Percentiles rank a stretch among this genome's conserved stretches.
Evolutionary conservation across 176 grass and related monocot species (phyloP).

Genomic region (Ensete glaucum): DNA sequence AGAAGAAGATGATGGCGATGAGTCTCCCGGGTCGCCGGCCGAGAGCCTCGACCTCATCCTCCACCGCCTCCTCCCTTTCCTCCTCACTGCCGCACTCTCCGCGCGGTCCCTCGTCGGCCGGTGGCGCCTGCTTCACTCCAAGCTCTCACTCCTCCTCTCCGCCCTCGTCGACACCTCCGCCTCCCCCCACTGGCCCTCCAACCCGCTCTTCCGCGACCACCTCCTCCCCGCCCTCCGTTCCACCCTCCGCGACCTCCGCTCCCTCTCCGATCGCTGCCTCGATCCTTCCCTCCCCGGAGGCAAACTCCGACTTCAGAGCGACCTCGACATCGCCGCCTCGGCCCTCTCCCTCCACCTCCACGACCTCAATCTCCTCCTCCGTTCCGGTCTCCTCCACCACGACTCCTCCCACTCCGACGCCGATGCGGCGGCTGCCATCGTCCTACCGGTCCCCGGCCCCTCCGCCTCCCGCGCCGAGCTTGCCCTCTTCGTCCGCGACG

Average conservation of each 20-base stretch:
- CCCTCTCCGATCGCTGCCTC: conserved; percentile 46
- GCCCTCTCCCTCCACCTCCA: conserved; percentile 29
- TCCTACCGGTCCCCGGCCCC: conserved; percentile 47
- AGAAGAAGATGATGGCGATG: neutral
- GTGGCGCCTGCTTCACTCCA: conserved; percentile 53
- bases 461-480: conserved; percentile 43
- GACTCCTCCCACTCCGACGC: conserved; percentile 25
- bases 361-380: conserved; percentile 17
- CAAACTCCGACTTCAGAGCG: conserved; percentile 62
- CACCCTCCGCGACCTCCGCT: conserved; percentile 42
- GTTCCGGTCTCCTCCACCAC: conserved; percentile 29
- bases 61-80: conserved; percentile 43
- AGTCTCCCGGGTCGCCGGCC: neutral
- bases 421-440: conserved; percentile 40
- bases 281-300: conserved; percentile 59
- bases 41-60: conserved; percentile 51
- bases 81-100: conserved; percentile 39
- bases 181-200: conserved; percentile 20
- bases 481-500: conserved; percentile 64
- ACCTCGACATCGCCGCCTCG: conserved; percentile 63
- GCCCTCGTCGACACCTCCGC: conserved; percentile 34
- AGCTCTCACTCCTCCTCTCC: conserved; percentile 44
- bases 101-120: conserved; percentile 51
- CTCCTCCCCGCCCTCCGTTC: conserved; percentile 41
- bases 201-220: conserved; percentile 51